Evolutionary conservation across 148 eudicot species (phyloP), one percentile per base, ranked within the genome.

Genomic region (Camellia granthamiana): DNA sequence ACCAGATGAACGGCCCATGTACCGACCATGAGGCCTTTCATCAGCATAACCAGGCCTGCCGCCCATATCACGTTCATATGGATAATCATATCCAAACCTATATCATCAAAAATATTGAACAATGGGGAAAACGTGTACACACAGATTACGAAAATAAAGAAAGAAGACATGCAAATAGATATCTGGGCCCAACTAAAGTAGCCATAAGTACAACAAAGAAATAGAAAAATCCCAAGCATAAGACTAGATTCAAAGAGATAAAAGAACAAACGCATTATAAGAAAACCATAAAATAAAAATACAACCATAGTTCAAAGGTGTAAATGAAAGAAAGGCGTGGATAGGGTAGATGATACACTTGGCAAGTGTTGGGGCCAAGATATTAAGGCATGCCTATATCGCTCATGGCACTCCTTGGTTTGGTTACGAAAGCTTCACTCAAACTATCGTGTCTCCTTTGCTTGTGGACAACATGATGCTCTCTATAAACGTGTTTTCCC

Each of bases 21-120:
- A 91, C 69, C 99, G 92, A 79, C 99, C 98, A 87, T 87, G 94
- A 76, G 96, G 93, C 89, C 98, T 91, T 38, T 91, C 98, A 81
- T 90, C 95, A 81, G 71, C 87, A 85, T 87, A 96, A 75, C 92
- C 95, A 79, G 83, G 86, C 77, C 99, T 95, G 74, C 93, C 97
- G 8, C 93, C 97, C 77, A 85, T 82, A 13, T 93, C 95, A 75
- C 99, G 97, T 3, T 94, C 98, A 84, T 92, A 88, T 59, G 88
- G 91, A 83, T 87, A 76, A 80, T 92, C 94, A 87, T 94, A 90
- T 16, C 93, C 97, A 89, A 92, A 94, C 91, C 99, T 97, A 86
- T 47, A 79, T 49, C 62, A 62, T 21, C 10, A 63, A 79, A 82
- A 23, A 14, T 8, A 21, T 21, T 4, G 16, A 58, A 74, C 65